Conservation (phyloP, 2,329 filamentous ascomycete species). For the Aspergillus fructus region DNA sequence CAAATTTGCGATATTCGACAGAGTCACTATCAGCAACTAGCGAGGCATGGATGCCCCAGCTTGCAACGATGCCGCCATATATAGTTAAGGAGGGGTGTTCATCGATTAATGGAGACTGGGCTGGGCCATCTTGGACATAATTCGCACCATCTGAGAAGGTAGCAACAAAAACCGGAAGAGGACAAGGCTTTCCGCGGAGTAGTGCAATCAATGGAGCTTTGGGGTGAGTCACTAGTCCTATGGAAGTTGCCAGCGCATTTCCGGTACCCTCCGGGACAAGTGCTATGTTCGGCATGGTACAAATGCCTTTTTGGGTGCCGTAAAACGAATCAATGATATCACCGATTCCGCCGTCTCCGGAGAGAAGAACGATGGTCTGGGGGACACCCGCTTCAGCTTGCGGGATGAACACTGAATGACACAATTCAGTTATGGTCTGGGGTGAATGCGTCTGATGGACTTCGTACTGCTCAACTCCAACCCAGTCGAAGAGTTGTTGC, state of each 20-base stretch:
- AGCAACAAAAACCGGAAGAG: constrained; percentile 64
- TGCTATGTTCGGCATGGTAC: constrained; percentile 55
- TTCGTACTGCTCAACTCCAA: constrained; percentile 51
- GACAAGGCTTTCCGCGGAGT: constrained; percentile 54
- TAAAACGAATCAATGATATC: constrained; percentile 73
- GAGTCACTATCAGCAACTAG: constrained; percentile 92
- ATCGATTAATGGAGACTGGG: constrained; percentile 33
- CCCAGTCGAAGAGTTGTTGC: constrained; percentile 52
- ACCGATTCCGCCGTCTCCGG: constrained; percentile 82
- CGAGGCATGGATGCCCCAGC: constrained; percentile 85
- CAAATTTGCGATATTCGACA: constrained; percentile 72
- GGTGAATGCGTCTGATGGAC: constrained; percentile 64
- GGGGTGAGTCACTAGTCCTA: constrained; percentile 28
- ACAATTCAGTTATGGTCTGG: constrained; percentile 65
- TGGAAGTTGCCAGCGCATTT: constrained; percentile 46
- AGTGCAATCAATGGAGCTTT: constrained; percentile 56
- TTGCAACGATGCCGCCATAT: constrained; percentile 79
- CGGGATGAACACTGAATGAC: constrained; percentile 49
- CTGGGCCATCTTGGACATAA: constrained; percentile 45
- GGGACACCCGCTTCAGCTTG: constrained; percentile 47
- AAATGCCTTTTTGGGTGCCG: constrained; percentile 19
- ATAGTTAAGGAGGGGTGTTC: constrained; percentile 35
- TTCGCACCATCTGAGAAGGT: constrained; percentile 60
- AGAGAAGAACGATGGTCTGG: constrained; percentile 73
- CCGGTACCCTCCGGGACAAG: constrained; percentile 55